Evolutionary conservation across 2,329 filamentous ascomycete species (phyloP), one percentile per base, ranked within the genome.

Genomic region (Clonostachys sp.): DNA sequence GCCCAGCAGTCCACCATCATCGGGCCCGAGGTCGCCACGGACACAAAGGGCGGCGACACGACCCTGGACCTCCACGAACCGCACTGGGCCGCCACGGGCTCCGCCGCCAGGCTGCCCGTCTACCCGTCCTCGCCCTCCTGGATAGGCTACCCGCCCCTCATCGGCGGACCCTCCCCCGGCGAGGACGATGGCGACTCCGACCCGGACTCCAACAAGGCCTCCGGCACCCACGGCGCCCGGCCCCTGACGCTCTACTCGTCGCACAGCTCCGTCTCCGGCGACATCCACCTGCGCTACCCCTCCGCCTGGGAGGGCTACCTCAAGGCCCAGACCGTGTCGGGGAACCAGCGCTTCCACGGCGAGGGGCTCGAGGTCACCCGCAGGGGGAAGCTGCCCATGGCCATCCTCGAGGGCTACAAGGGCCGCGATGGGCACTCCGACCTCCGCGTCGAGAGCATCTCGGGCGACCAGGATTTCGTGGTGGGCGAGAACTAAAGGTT

Each of bases 231-330:
- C 40, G 8, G 8, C 14, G 52, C 57, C 13, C 51, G 56, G 24
- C 48, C 34, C 48, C 54, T 61, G 43, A 57, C 60, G 33, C 59
- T 81, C 5, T 53, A 60, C 35, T 67, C 70, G 4, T 51, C 54
- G 7, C 76, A 81, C 60, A 60, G 50, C 18, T 69, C 71, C 39
- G 67, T 74, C 10, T 75, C 72, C 46, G 76, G 74, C 7, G 44
- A 56, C 34, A 53, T 78, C 43, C 55, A 54, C 13, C 60, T 80
- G 18, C 50, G 45, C 14, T 80, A 78, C 52, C 77, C 78, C 1
- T 55, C 55, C 18, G 61, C 67, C 3, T 81, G 78, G 78, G 70
- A 73, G 51, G 78, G 78, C 13, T 52, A 53, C 17, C 58, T 80
- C 34, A 51, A 51, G 10, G 66, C 71, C 12, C 48, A 64, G 49